Evolutionary conservation across 805 yeast species (phyloP).

Genomic region (Zygosaccharomyces kombuchaensis): DNA sequence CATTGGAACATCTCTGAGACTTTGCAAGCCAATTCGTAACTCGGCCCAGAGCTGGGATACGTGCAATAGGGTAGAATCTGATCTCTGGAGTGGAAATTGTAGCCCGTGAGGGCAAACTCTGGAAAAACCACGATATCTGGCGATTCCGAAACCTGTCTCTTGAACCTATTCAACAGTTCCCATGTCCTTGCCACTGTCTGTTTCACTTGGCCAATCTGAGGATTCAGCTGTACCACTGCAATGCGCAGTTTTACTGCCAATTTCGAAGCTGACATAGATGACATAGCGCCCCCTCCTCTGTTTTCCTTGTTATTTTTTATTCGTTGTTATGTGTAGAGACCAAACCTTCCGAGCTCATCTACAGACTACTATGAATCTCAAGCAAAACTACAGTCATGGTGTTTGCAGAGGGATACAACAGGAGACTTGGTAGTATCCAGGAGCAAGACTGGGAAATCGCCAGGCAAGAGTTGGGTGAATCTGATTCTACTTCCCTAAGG

Average conservation of each 20-base stretch:
- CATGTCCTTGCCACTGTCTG: conserved; percentile 49
- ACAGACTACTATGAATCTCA: background rate
- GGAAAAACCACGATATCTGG: conserved; percentile 72
- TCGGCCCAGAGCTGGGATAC: conserved; percentile 39
- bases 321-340: background rate
- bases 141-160: conserved; percentile 10
- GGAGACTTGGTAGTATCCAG: background rate
- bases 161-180: conserved; percentile 35
- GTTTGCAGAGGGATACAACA: conserved; percentile 9
- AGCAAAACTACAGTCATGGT: background rate
- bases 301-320: background rate
- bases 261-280: background rate
- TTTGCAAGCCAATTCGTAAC: conserved; percentile 53
- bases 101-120: conserved; percentile 81
- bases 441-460: background rate
- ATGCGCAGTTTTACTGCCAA: conserved; percentile 47
- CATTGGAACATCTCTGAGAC: conserved; percentile 51
- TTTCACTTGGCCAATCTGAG: conserved; percentile 55
- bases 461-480: background rate
- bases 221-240: conserved; percentile 66
- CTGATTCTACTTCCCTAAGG: background rate
- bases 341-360: too few species aligned
- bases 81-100: conserved; percentile 50
- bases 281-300: background rate
- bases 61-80: conserved; percentile 58